Percentiles rank a stretch among this genome's conserved stretches.
Evolutionary conservation across 441 rosid genomes (phyloP).

Genomic region (Kokia cookei): DNA sequence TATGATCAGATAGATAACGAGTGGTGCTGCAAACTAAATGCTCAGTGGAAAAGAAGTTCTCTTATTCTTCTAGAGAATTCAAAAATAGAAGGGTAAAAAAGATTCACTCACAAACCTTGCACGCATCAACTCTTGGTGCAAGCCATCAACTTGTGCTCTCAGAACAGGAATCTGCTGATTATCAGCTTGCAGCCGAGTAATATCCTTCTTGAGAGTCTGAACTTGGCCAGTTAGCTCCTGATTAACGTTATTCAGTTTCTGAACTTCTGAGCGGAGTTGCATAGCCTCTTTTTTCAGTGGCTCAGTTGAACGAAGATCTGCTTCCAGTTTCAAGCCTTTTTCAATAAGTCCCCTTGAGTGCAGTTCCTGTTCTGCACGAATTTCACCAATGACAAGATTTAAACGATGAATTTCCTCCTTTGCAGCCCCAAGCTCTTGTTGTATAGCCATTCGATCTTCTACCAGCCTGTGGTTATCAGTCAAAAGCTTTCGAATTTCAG

Average conservation of each 20-base stretch:
- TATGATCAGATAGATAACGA: neutral
- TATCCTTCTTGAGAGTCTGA: conserved; percentile 66
- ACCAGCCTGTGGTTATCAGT: conserved; percentile 65
- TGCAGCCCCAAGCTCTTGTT: conserved; percentile 71
- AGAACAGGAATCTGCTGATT: conserved; percentile 70
- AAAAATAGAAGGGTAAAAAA: neutral
- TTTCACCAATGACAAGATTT: conserved; percentile 57
- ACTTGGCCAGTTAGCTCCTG: conserved; percentile 68
- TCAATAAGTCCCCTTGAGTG: conserved; percentile 67
- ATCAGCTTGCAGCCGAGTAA: conserved; percentile 59
- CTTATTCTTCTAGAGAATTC: neutral
- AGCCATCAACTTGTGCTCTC: conserved; percentile 62
- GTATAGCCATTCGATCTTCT: conserved; percentile 70
- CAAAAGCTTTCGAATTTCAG: conserved; percentile 71
- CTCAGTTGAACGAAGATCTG: conserved; percentile 77
- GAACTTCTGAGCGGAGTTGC: conserved; percentile 68
- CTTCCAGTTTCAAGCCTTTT: conserved; percentile 83
- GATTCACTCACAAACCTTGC: conserved; percentile 51
- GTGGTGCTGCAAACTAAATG: neutral
- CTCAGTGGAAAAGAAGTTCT: neutral
- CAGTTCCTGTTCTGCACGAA: conserved; percentile 69
- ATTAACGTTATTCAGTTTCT: conserved; percentile 61
- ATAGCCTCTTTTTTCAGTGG: conserved; percentile 70
- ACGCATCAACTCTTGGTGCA: conserved; percentile 90
- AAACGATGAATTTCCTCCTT: conserved; percentile 88